Percentiles rank a stretch among this genome's conserved stretches.
Evolutionary conservation across 2,329 filamentous ascomycete genomes (phyloP).

Genomic region (Ophiostoma australiae): DNA sequence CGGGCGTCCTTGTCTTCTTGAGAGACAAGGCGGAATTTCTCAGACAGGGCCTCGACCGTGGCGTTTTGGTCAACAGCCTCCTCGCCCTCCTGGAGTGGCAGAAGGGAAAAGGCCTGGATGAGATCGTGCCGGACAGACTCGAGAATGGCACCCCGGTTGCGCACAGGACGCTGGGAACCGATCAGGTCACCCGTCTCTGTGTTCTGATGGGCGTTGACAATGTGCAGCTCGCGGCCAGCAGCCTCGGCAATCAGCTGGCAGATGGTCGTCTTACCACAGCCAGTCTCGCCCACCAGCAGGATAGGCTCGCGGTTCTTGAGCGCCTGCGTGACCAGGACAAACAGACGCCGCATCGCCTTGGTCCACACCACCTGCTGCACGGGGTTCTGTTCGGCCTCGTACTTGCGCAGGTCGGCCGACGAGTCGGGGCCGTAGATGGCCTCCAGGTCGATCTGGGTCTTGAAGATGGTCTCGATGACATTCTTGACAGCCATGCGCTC

Average conservation of each 20-base stretch:
- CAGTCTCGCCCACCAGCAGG: slow-evolving; percentile 90
- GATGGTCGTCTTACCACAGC: slow-evolving; percentile 95
- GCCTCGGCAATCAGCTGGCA: slow-evolving; percentile 87
- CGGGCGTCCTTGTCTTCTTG: slow-evolving; percentile 37
- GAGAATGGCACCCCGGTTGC: slow-evolving; percentile 73
- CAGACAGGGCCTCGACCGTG: slow-evolving; percentile 52
- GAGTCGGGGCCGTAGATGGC: slow-evolving; percentile 63
- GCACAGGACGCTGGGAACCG: slow-evolving; percentile 84
- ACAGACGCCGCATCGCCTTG: slow-evolving; percentile 84
- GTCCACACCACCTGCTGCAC: slow-evolving; percentile 84
- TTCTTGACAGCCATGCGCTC: slow-evolving; percentile 79
- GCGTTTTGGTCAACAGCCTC: slow-evolving; percentile 31
- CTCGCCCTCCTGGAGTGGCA: background rate
- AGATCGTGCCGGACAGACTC: slow-evolving; percentile 62
- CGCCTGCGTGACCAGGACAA: slow-evolving; percentile 81
- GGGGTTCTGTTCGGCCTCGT: slow-evolving; percentile 41
- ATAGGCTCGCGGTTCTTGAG: slow-evolving; percentile 89
- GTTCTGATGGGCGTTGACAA: slow-evolving; percentile 97
- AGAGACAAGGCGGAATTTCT: slow-evolving; percentile 53
- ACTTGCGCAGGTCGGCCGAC: slow-evolving; percentile 48
- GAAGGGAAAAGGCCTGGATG: slow-evolving; percentile 38
- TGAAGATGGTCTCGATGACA: slow-evolving; percentile 87
- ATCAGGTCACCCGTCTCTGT: slow-evolving; percentile 97
- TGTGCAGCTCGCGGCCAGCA: slow-evolving; percentile 68
- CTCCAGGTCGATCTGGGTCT: slow-evolving; percentile 70